A percentile compares a stretch with the other conserved stretches of the same genome.
Conservation (phyloP, 495 filamentous ascomycete species). For the Cryomyces minteri region DNA sequence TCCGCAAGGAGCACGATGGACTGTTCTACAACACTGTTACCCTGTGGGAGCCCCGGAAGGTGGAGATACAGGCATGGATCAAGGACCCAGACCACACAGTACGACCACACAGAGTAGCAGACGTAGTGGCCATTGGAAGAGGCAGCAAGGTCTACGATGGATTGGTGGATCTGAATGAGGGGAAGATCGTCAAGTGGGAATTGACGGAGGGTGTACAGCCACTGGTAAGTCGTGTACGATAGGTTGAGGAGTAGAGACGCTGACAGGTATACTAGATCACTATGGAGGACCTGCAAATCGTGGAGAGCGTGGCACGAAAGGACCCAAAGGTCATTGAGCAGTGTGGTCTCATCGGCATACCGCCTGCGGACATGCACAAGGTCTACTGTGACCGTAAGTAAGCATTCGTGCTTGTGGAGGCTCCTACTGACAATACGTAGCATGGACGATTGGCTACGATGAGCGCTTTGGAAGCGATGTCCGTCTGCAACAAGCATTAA, state of each 20-base stretch:
- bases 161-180: constrained; percentile 54
- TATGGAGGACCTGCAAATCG: constrained; percentile 82
- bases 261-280: constrained; percentile 40
- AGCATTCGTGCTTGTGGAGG: neutral
- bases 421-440: constrained; percentile 20
- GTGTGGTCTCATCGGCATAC: constrained; percentile 73
- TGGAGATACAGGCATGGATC: constrained; percentile 72
- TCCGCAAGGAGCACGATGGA: constrained; percentile 50
- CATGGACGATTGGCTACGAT: constrained; percentile 94
- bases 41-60: constrained; percentile 76
- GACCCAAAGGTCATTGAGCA: constrained; percentile 88
- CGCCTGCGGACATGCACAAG: constrained; percentile 73
- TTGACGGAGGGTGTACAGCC: constrained; percentile 67
- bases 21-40: constrained; percentile 81
- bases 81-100: constrained; percentile 37
- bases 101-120: constrained; percentile 55
- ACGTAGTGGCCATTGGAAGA: constrained; percentile 70
- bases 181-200: constrained; percentile 59
- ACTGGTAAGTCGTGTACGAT: constrained; percentile 29
- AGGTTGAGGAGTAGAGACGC: neutral
- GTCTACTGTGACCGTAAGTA: constrained; percentile 74
- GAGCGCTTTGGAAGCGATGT: constrained; percentile 69
- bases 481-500: constrained; percentile 79
- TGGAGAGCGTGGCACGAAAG: constrained; percentile 63
- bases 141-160: constrained; percentile 76